phyloP scores from a whole-genome alignment of 257 asterid species.

The Henckelia pumila region DNA sequence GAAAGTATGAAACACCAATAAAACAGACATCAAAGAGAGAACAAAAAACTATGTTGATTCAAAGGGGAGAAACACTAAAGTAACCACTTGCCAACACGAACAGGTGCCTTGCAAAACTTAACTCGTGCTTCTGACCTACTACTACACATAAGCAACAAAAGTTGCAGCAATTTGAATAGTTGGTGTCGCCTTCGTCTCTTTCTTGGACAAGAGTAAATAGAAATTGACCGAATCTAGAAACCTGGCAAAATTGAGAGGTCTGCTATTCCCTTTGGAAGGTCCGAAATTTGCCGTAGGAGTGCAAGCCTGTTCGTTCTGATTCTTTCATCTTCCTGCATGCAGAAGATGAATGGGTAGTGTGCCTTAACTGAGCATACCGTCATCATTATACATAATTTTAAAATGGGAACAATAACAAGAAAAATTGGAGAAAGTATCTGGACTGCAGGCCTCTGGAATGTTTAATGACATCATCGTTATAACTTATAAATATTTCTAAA shows the following conservation, averaged over 20 bases:
- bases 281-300: constrained; percentile 64
- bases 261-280: constrained; percentile 83
- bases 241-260: constrained; percentile 87
- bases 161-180: neutral
- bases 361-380: neutral
- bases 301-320: constrained; percentile 87
- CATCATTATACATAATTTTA: neutral
- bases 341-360: neutral
- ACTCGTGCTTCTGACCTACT: neutral
- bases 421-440: neutral
- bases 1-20: no score
- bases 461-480: no score
- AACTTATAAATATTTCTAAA: no score
- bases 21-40: no score
- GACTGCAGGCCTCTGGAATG: neutral
- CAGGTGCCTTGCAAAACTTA: constrained; percentile 16
- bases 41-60: no score
- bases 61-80: no score
- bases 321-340: constrained; percentile 78
- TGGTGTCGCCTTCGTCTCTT: neutral
- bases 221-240: constrained; percentile 24
- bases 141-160: neutral
- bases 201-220: neutral
- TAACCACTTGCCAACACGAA: neutral
- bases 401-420: neutral